Evolutionary conservation across 208 protist species (phyloP), one percentile per base, ranked within the genome.

Genomic region (Kentomonas sorsogonicus): DNA sequence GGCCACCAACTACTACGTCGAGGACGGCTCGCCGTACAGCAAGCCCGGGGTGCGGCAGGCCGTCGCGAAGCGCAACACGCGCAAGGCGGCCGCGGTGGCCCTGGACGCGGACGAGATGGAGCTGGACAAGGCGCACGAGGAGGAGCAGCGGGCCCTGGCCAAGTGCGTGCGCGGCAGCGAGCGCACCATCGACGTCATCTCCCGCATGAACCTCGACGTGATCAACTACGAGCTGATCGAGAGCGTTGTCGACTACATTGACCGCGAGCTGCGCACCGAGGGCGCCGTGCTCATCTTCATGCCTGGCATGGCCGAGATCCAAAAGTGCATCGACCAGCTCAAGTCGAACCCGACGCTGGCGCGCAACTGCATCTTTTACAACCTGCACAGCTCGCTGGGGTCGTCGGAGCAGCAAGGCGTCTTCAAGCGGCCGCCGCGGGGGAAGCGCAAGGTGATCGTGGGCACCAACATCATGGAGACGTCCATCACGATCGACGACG

Each of bases 381-480:
- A 95, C 40, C 71, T 98, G 22, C 96, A 98, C 75, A 97, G 89
- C 53, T 93, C 91, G 6, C 66, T 98, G 6, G 82, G 91, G 7
- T 91, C 81, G 13, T 69, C 76, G 20, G 85, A 98, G 47, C 97
- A 98, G 74, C 80, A 97, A 47, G 75, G 68, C 18, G 92, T 98
- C 5, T 99, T 98, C 68, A 61, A 87, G 23, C 60, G 65, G 5
- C 83, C 93, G 3, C 91, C 91, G 20, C 51, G 60, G 22, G 91
- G 90, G 16, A 87, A 91, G 55, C 74, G 95, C 36, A 99, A 99
- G 74, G 76, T 98, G 29, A 89, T 99, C 22, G 72, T 98, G 4
- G 83, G 89, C 33, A 99, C 97, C 5, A 99, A 99, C 76, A 98
- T 99, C 60, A 98, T 98, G 65, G 97, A 99, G 62, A 99, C 97